Percentiles rank a stretch among this genome's conserved stretches.
Evolutionary conservation across 1,284 basidiomycete genomes (phyloP).

Genomic region (Ustilago xerochloae): DNA sequence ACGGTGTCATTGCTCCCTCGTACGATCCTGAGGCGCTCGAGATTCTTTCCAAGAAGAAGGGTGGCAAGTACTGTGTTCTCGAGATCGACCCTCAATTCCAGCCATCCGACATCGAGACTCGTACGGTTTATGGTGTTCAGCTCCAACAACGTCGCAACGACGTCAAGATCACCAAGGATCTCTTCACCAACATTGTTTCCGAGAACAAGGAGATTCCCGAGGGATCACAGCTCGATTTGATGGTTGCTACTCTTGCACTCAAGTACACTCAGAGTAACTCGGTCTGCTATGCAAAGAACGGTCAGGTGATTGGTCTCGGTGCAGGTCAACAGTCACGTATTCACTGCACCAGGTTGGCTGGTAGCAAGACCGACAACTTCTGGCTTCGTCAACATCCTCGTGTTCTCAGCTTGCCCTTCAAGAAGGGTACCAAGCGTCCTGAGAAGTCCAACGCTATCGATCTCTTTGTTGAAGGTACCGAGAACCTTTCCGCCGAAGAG

Average conservation of each 20-base stretch:
- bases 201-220: slow-evolving; percentile 78
- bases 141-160: slow-evolving; percentile 94
- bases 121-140: slow-evolving; percentile 92
- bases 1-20: slow-evolving; percentile 95
- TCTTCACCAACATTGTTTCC: slow-evolving; percentile 90
- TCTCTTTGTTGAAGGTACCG: slow-evolving; percentile 86
- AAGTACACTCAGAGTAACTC: slow-evolving; percentile 99
- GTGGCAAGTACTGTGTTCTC: slow-evolving; percentile 97
- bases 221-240: slow-evolving; percentile 61
- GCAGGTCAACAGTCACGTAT: slow-evolving; percentile 99
- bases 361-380: slow-evolving; percentile 98
- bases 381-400: slow-evolving; percentile 97
- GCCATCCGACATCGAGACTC: slow-evolving; percentile 77
- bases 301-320: slow-evolving; percentile 92
- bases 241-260: slow-evolving; percentile 85
- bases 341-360: slow-evolving; percentile 97
- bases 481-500: slow-evolving; percentile 71
- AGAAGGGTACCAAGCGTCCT: slow-evolving; percentile 95
- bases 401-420: slow-evolving; percentile 90
- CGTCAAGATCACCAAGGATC: slow-evolving; percentile 81
- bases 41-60: slow-evolving; percentile 94
- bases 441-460: slow-evolving; percentile 99
- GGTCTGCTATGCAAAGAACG: slow-evolving; percentile 93
- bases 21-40: slow-evolving; percentile 90
- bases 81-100: slow-evolving; percentile 68